Conservation (phyloP, 2,329 filamentous ascomycete genomes). For the Aureobasidium sp. region DNA sequence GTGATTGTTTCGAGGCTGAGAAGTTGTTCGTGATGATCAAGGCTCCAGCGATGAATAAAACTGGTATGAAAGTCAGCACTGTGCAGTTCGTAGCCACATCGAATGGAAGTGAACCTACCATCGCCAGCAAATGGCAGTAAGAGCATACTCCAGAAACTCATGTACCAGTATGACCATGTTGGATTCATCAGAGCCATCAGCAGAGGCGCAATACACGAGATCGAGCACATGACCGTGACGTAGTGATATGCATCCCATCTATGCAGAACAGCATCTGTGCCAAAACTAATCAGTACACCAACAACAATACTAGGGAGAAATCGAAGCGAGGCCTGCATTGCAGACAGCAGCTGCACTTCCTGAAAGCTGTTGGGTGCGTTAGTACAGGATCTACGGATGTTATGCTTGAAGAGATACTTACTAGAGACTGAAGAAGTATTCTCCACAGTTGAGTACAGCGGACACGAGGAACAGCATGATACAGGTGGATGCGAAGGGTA, state of each 20-base stretch:
- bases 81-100: background rate
- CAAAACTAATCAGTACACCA: background rate
- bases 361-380: slow-evolving; percentile 48
- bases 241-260: slow-evolving; percentile 1
- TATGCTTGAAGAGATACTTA: background rate
- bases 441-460: slow-evolving; percentile 41
- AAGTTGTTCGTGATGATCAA: slow-evolving; percentile 48
- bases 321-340: slow-evolving; percentile 46
- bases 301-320: slow-evolving; percentile 2
- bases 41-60: slow-evolving; percentile 47
- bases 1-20: slow-evolving; percentile 43
- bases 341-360: slow-evolving; percentile 52
- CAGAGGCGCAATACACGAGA: background rate
- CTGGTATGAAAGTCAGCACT: background rate
- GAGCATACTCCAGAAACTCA: slow-evolving; percentile 1
- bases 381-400: slow-evolving; percentile 26
- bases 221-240: background rate
- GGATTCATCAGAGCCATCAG: slow-evolving; percentile 8
- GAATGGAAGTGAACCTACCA: background rate
- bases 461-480: slow-evolving; percentile 28
- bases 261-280: background rate
- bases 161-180: slow-evolving; percentile 10
- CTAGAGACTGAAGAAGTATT: slow-evolving; percentile 44
- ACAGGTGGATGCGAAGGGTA: slow-evolving; percentile 63
- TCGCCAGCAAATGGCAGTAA: background rate